These are phyloP conservation scores for Terana coerulea DNA, from an alignment of 768 basidiomycete genomes.

Conservation along the genomic window DNA sequence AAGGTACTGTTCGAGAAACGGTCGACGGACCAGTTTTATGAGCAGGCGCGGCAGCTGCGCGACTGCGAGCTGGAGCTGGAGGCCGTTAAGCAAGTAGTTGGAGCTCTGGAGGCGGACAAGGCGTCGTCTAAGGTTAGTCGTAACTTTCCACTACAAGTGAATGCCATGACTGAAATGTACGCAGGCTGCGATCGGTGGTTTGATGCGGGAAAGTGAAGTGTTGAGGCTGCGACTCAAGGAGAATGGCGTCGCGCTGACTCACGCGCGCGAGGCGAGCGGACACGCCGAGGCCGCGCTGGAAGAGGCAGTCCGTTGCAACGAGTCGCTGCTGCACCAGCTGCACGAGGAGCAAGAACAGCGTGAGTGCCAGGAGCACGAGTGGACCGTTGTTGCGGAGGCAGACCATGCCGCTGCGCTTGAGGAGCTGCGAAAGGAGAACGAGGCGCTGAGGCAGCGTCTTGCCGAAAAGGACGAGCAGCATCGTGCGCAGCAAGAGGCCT, in stretches of 20 bases:
- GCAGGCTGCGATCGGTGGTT: background rate
- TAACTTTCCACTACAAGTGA: too few relatives aligned
- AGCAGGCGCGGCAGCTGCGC: background rate
- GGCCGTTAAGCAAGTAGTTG: background rate
- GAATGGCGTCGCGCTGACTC: background rate
- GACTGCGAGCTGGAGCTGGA: background rate
- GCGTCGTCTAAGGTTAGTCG: background rate
- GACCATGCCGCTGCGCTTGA: background rate
- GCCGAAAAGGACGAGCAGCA: background rate
- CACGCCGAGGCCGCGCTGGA: slow-evolving; percentile 4
- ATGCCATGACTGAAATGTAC: too few relatives aligned
- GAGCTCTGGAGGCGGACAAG: slow-evolving; percentile 8
- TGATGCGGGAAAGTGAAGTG: too few relatives aligned
- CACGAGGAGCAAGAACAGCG: background rate
- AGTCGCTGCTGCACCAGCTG: background rate
- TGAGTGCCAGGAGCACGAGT: background rate
- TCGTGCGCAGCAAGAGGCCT: background rate
- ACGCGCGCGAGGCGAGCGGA: background rate
- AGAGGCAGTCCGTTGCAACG: slow-evolving; percentile 1
- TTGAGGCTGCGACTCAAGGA: background rate
- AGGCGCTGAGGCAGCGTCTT: background rate
- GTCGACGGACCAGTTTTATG: background rate
- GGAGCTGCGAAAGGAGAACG: background rate
- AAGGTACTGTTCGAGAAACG: background rate
- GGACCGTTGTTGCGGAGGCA: background rate